These are phyloP conservation scores for Talaromyces stipitatus DNA, from an alignment of 495 filamentous ascomycete species.

Conservation along the genomic window DNA sequence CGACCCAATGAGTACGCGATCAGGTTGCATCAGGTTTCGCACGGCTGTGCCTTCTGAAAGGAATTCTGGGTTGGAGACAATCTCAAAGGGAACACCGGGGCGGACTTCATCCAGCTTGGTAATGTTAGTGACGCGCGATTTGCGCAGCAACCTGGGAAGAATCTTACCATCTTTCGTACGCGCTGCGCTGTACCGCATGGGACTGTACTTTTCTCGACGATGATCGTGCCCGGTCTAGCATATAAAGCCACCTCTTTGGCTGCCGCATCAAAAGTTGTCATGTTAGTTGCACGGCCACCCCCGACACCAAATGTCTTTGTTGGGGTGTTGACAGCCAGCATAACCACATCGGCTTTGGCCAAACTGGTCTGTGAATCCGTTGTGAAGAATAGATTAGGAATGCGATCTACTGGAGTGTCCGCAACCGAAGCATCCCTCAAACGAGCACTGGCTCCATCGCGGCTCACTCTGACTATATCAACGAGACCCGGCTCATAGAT, in stretches of 20 bases:
- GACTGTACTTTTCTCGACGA: conserved; percentile 82
- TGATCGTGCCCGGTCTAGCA: conserved; percentile 58
- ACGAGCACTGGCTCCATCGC: conserved; percentile 44
- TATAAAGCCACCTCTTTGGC: conserved; percentile 57
- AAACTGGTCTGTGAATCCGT: conserved; percentile 54
- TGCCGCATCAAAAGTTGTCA: conserved; percentile 65
- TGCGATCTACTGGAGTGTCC: conserved; percentile 38
- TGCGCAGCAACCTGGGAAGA: conserved; percentile 33
- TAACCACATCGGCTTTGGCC: conserved; percentile 61
- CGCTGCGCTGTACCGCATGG: conserved; percentile 69
- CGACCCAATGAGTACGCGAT: conserved; percentile 73
- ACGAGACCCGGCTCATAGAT: conserved; percentile 69
- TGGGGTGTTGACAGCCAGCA: conserved; percentile 76
- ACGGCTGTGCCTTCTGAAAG: conserved; percentile 74
- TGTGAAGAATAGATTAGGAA: conserved; percentile 63
- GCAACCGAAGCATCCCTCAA: not conserved
- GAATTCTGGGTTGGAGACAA: conserved; percentile 82
- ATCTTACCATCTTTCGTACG: conserved; percentile 53
- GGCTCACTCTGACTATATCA: conserved; percentile 55
- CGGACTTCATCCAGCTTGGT: conserved; percentile 40
- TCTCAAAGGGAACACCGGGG: conserved; percentile 58
- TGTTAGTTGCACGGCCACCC: conserved; percentile 63
- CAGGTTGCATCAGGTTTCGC: conserved; percentile 60
- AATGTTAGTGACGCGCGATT: conserved; percentile 12
- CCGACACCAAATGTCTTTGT: conserved; percentile 67